Evolutionary conservation across 2,329 filamentous ascomycete genomes (phyloP).

Genomic region (Pestalotiopsis sp.): DNA sequence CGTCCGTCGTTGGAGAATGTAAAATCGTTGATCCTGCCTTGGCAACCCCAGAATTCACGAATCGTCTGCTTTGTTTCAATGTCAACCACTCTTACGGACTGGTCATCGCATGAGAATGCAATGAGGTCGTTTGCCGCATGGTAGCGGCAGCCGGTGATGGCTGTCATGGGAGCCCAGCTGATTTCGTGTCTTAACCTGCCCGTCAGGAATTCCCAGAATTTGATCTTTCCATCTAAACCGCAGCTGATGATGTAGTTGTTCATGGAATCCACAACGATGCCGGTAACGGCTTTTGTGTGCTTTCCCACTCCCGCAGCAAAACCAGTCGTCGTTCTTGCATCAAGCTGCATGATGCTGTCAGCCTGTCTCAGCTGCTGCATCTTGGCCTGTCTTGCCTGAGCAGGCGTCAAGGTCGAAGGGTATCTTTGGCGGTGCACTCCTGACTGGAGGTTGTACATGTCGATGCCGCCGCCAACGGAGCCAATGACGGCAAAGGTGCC

Average conservation of each 20-base stretch:
- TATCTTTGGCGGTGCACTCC: constrained; percentile 86
- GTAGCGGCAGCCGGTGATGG: constrained; percentile 76
- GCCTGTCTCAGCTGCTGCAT: constrained; percentile 61
- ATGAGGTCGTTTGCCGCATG: constrained; percentile 82
- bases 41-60: constrained; percentile 86
- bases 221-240: constrained; percentile 86
- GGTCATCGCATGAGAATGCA: constrained; percentile 85
- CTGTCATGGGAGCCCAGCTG: constrained; percentile 77
- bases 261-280: constrained; percentile 83
- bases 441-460: constrained; percentile 97
- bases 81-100: constrained; percentile 85
- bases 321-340: constrained; percentile 41
- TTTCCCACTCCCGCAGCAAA: constrained; percentile 62
- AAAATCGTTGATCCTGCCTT: constrained; percentile 73
- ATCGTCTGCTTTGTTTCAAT: constrained; percentile 88
- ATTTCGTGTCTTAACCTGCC: constrained; percentile 79
- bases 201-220: constrained; percentile 96
- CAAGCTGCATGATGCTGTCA: constrained; percentile 57
- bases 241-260: constrained; percentile 86
- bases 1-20: constrained; percentile 90
- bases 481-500: constrained; percentile 93
- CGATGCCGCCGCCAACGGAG: constrained; percentile 77
- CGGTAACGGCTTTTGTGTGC: constrained; percentile 81
- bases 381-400: constrained; percentile 75
- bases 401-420: constrained; percentile 74